Evolutionary conservation across 192 early-diverging fungal species (phyloP), one percentile per base, ranked within the genome.

Genomic region (Gaertneriomyces semiglobifer): DNA sequence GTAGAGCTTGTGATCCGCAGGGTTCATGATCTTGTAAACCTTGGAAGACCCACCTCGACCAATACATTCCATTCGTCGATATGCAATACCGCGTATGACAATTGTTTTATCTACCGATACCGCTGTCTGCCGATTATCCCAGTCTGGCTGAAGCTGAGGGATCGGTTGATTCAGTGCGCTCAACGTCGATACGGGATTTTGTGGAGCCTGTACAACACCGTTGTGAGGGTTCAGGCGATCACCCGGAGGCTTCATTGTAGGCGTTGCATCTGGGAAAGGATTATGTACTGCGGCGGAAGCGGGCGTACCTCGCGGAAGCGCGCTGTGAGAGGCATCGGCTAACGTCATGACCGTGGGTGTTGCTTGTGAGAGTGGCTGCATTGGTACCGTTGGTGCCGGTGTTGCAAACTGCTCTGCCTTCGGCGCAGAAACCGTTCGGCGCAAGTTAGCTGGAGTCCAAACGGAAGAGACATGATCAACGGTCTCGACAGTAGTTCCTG

Each of bases 1-100:
- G 69, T 80, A 88, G 9, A 91, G 79, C 61, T 86, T 77, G 4
- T 75, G 71, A 51, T 78, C 71, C 60, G 83, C 82, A 33, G 25
- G 25, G 11, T 72, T 63, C 71, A 92, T 78, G 4, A 93, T 92
- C 65, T 89, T 94, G 80, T 87, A 96, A 8, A 98, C 95, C 76
- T 90, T 95, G 59, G 88, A 88, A 48, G 85, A 90, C 41, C 93
- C 95, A 18, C 95, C 95, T 9, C 86, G 80, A 1, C 94, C 95
- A 7, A 94, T 86, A 9, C 74, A 46, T 14, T 69, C 76, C 18
- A 81, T 64, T 45, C 74, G 46, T 53, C 61, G 39, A 72, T 81
- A 84, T 10, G 53, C 19, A 7, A 50, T 51, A 7, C 71, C 67
- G 65, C 81, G 62, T 12, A 58, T 18, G n/a, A 19, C 16, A 60